phyloP scores from a whole-genome alignment of 345 rosid genomes.

The Abelmoschus esculentus region DNA sequence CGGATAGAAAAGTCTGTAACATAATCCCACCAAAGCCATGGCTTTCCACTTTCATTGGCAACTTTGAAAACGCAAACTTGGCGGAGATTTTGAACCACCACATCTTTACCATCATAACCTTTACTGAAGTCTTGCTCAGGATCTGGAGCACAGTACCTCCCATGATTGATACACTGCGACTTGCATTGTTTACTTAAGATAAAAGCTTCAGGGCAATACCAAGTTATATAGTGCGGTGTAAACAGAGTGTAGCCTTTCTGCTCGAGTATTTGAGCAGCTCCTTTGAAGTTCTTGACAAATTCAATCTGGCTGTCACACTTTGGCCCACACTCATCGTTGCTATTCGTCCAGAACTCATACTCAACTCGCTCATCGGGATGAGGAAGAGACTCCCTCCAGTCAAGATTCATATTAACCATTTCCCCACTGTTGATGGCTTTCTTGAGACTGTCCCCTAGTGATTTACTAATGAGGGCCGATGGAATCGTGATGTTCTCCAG shows the following conservation, averaged over 20 bases:
- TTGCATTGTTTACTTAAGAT: neutral
- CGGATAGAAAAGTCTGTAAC: conserved; percentile 58
- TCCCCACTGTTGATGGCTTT: conserved; percentile 32
- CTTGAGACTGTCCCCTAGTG: conserved; percentile 51
- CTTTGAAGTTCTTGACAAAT: conserved; percentile 54
- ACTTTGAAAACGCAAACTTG: conserved; percentile 53
- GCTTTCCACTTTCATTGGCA: conserved; percentile 46
- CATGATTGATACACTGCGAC: neutral
- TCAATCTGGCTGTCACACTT: conserved; percentile 54
- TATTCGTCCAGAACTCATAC: conserved; percentile 70
- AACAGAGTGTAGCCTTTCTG: conserved; percentile 50
- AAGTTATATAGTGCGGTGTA: conserved; percentile 59
- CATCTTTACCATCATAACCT: conserved; percentile 59
- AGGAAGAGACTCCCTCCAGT: conserved; percentile 70
- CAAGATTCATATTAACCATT: conserved; percentile 50
- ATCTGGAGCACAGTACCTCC: conserved; percentile 40
- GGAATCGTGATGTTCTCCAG: conserved; percentile 54
- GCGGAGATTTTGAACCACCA: conserved; percentile 55
- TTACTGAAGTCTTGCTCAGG: conserved; percentile 50
- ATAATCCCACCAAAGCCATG: conserved; percentile 84
- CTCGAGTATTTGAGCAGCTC: conserved; percentile 67
- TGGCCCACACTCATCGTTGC: conserved; percentile 58
- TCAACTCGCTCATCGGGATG: conserved; percentile 70
- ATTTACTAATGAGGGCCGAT: conserved; percentile 42
- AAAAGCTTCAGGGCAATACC: conserved; percentile 48